Base-by-base conservation (phyloP, 1,284 basidiomycete genomes). In the Ganoderma multipileum region DNA sequence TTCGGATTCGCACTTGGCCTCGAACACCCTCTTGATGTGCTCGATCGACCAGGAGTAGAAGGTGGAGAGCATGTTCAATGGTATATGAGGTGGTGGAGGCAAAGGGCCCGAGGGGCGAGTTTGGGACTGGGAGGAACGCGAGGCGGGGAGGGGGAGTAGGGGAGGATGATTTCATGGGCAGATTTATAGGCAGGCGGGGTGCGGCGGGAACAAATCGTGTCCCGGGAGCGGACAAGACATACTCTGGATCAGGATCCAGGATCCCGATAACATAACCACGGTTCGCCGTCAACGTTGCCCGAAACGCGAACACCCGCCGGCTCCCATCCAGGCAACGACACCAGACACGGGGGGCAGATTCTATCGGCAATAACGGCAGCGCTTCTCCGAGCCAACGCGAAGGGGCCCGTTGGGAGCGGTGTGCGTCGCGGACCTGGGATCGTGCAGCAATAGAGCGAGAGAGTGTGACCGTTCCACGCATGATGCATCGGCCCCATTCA, bases 41-140 rank as follows among this genome's bases (percentile, higher is more conserved):
- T 81, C 78, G 44, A 79, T 73, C 2, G 87, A 88, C 87, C 87
- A 89, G n/a, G 84, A 79, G 44, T 84, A 81, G 69, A 88, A 79
- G 18, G 84, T 82, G 66, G 80, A 77, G 68, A 76, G 75, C 63
- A 87, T 82, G 52, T 26, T 70, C 67, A n/a, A 41, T 36, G 64
- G 47, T 50, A 57, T n/a, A 57, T 42, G 61, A 52, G 28, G 47
- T 52, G 47, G 61, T 57, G 61, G 58, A 7, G 47, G 20, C 20
- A 30, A 47, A 55, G 57, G 36, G 18, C 4, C 58, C 36, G 38
- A 41, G 26, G 33, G 54, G 65, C 36, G 44, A 41, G 23, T 50
- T 58, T 18, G 36, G 20, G 42, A 26, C 52, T 16, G 30, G 16
- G 42, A 30, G 47, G 47, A 55, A n/a, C 14, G 65, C 50, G 64